These are phyloP conservation scores for Ophiocordyceps sinensis DNA, from an alignment of 2,329 filamentous ascomycete species.

Conservation along the genomic window DNA sequence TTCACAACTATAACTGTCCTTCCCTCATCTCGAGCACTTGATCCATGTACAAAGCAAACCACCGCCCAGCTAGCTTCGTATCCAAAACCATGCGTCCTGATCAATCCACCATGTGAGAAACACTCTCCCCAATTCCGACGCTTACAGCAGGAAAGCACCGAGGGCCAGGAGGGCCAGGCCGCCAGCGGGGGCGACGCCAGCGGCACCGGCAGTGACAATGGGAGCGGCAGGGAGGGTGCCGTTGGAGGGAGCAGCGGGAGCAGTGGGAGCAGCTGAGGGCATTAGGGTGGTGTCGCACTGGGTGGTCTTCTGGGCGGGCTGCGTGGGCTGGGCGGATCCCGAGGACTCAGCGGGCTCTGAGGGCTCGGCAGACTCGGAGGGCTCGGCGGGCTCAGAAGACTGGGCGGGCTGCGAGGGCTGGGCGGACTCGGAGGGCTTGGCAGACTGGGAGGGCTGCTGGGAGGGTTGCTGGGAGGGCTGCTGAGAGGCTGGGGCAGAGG, in stretches of 20 bases:
- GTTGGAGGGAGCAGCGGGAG: conserved; percentile 5
- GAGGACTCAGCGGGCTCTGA: too few species aligned
- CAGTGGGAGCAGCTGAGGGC: conserved; percentile 4
- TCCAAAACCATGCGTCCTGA: too few species aligned
- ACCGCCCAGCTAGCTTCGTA: too few species aligned
- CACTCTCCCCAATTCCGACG: neutral
- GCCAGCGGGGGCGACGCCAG: conserved; percentile 15
- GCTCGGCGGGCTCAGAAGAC: conserved; percentile 2
- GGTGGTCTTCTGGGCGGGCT: conserved; percentile 1
- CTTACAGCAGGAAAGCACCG: conserved; percentile 22
- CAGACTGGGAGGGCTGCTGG: too few species aligned
- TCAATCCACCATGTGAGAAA: too few species aligned
- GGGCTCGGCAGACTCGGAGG: too few species aligned
- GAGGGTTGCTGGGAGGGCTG: too few species aligned
- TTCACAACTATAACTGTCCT: too few species aligned
- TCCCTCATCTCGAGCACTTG: too few species aligned
- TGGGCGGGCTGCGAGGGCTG: neutral
- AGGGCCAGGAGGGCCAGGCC: conserved; percentile 17
- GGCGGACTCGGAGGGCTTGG: too few species aligned
- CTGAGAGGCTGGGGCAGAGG: conserved; percentile 4
- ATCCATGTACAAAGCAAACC: too few species aligned
- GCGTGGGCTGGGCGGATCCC: neutral
- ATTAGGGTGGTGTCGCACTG: conserved; percentile 4
- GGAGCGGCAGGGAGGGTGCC: conserved; percentile 5
- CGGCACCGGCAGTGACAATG: conserved; percentile 14